Base-by-base conservation (phyloP, 768 basidiomycete genomes). In the Phylloporus rhodoxanthus region DNA sequence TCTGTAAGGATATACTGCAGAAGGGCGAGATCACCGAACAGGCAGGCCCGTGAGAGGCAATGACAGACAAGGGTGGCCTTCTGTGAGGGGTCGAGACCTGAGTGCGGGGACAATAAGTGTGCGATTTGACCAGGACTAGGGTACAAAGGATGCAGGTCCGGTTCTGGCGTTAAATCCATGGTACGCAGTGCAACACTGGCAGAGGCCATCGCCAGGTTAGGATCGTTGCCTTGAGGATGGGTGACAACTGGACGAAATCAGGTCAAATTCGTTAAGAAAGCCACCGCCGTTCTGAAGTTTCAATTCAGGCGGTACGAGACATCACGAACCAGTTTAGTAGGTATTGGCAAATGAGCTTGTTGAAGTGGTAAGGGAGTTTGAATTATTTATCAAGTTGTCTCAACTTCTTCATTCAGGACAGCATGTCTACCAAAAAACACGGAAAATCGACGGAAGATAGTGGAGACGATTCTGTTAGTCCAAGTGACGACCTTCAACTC, bases 101-200 rank as follows among this genome's bases (percentile, higher is more conserved):
- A 85, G 62, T 81, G 70, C 0, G 82, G 71, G 33, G 81, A 80
- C 57, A 91, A 74, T 39, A 85, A 78, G 47, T 75, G 74, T 21
- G 78, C 68, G 59, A 91, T 76, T 61, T 82, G 75, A 23, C 75
- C 58, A 19, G 79, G 75, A 30, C 81, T 83, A 23, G 90, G 90
- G 61, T 90, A 80, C 37, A 91, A 67, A 39, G 90, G 90, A 62
- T 84, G 79, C 45, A 92, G 72, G 68, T 92, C 90, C 54, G 87
- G 88, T 65, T 84, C 85, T 48, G 82, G 85, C 23, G 76, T 74
- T 25, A 88, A 67, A 67, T 88, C 81, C 56, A 81, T 62, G 51
- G 64, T 54, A 29, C 53, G 59, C 45, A 71, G 58, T 41, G 65
- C 56, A 43, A 62, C 47, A 29, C 30, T 36, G 25, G 54, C 32